Evolutionary conservation across 2,329 filamentous ascomycete species (phyloP), one percentile per base, ranked within the genome.

Genomic region (Phialemoniopsis sp.): DNA sequence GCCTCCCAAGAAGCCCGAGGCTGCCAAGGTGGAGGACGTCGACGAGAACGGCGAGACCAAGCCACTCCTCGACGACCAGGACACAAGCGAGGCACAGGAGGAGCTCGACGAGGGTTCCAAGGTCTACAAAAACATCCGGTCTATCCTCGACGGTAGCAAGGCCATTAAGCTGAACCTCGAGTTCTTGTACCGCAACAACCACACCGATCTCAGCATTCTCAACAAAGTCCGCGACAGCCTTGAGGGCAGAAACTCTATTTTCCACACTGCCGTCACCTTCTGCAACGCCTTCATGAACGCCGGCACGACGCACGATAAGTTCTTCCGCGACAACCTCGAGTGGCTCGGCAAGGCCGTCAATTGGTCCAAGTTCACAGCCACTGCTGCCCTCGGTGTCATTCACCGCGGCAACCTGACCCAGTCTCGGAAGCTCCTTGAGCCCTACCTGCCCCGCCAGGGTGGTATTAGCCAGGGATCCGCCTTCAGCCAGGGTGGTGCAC

Each of bases 201-300:
- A 86, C 57, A 90, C 89, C 30, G 93, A 98, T 56, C 77, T 89
- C 47, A 86, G 82, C 53, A 93, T 98, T 45, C 72, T 98, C 42
- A 96, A 96, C 75, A 96, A 95, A 68, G 84, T 98, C 33, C 86
- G 91, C 37, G 93, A 98, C 60, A 96, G 90, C 52, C 71, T 98
- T 13, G 93, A 98, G 59, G 89, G 90, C 29, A 81, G 94, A 38
- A 97, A 95, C 67, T 97, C 91, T 26, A 98, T 98, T 51, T 97
- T 97, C 76, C 93, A 98, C 64, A 95, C 89, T 2, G 89, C 90
- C 4, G 89, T 98, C 40, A 97, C 93, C 1, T 93, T 98, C 56
- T 93, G 91, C 57, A 97, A 97, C 55, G 93, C 90, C 10, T 97
- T 98, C 62, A 98, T 98, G 93, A 95, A 98, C 60, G 90, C 95